A percentile compares a stretch with the other conserved stretches of the same genome.
Evolutionary conservation across 2,329 filamentous ascomycete genomes (phyloP).

Genomic region (Curvularia spicifera): DNA sequence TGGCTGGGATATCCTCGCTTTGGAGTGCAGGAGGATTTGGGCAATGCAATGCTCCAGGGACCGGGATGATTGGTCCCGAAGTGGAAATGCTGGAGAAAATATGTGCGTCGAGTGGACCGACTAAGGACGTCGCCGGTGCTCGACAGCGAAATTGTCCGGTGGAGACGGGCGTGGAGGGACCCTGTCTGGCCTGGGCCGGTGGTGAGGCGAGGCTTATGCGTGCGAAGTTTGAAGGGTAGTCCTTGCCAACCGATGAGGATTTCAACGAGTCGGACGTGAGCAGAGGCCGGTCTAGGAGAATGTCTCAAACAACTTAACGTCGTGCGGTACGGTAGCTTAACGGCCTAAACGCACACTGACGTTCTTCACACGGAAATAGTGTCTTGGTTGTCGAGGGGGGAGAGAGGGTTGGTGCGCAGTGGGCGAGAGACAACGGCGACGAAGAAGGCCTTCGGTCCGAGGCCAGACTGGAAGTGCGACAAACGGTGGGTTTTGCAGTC

Average conservation of each 20-base stretch:
- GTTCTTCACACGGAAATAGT: constrained; percentile 32
- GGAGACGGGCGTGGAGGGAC: constrained; percentile 47
- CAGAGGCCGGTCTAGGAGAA: constrained; percentile 36
- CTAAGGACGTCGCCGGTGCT: constrained; percentile 40
- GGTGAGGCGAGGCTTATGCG: constrained; percentile 39
- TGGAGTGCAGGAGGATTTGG: constrained; percentile 44
- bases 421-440: constrained; percentile 37
- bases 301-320: constrained; percentile 47
- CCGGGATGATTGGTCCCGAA: constrained; percentile 46
- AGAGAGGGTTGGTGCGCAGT: constrained; percentile 29
- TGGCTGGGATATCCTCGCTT: constrained; percentile 49
- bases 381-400: constrained; percentile 10
- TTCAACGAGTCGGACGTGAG: constrained; percentile 37
- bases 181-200: constrained; percentile 34
- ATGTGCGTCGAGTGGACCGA: constrained; percentile 35
- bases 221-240: constrained; percentile 43
- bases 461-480: constrained; percentile 45
- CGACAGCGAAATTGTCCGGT: constrained; percentile 40
- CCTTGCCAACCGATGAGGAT: constrained; percentile 43
- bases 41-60: constrained; percentile 31
- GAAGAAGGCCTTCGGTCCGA: constrained; percentile 48
- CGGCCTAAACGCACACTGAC: constrained; percentile 42
- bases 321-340: constrained; percentile 39
- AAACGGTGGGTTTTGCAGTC: constrained; percentile 40
- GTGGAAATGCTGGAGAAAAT: constrained; percentile 46